phyloP scores from a whole-genome alignment of 768 basidiomycete genomes.

The Termitomyces heimii region DNA sequence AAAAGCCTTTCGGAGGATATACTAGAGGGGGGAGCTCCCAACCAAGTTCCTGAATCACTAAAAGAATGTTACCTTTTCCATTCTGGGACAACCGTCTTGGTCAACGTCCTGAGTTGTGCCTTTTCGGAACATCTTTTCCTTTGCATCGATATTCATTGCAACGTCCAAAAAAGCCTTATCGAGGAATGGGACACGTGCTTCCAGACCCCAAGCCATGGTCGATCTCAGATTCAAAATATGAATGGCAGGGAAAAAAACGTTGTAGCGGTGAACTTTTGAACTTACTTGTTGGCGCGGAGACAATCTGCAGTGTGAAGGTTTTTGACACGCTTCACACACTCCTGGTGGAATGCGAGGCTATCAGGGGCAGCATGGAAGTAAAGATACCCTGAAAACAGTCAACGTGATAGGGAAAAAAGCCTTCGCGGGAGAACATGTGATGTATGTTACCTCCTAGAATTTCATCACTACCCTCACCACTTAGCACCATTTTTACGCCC shows the following conservation, averaged over 20 bases:
- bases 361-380: constrained; percentile 99
- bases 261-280: constrained; percentile 3
- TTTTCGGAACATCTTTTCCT: constrained; percentile 86
- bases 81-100: constrained; percentile 79
- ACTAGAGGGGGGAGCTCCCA: constrained; percentile 38
- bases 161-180: constrained; percentile 95
- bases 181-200: constrained; percentile 97
- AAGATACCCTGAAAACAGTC: constrained; percentile 66
- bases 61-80: constrained; percentile 79
- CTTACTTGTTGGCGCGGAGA: constrained; percentile 94
- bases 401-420: not conserved
- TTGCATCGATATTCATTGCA: constrained; percentile 84
- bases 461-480: constrained; percentile 97
- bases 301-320: constrained; percentile 98
- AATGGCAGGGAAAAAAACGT: not conserved
- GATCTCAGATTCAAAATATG: constrained; percentile 46
- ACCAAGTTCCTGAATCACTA: not conserved
- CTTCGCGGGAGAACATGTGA: not conserved
- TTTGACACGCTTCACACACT: constrained; percentile 91
- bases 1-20: constrained; percentile 94
- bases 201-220: constrained; percentile 99
- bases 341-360: constrained; percentile 84
- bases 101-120: constrained; percentile 70
- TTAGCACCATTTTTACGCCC: constrained; percentile 99
- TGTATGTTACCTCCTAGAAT: constrained; percentile 78